These are phyloP conservation scores for Fusarium heterosporum DNA, from an alignment of 2,329 filamentous ascomycete species.

Conservation along the genomic window DNA sequence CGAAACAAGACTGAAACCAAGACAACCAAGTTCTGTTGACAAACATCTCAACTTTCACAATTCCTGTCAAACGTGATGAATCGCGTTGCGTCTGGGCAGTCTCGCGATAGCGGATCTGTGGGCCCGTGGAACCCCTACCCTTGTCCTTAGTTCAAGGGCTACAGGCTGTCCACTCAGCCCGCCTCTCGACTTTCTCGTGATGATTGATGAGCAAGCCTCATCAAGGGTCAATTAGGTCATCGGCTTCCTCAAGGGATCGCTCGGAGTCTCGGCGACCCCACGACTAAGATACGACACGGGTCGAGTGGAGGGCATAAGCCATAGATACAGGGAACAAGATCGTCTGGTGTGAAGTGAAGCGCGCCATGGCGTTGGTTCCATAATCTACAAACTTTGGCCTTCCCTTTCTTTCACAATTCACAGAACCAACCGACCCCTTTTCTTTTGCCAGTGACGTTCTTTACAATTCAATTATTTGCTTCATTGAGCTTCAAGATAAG, in stretches of 20 bases:
- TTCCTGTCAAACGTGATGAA: slow-evolving; percentile 33
- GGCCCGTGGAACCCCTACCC: slow-evolving; percentile 36
- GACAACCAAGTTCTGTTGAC: slow-evolving; percentile 13
- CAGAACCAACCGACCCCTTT: slow-evolving; percentile 30
- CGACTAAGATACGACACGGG: slow-evolving; percentile 3
- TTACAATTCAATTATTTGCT: slow-evolving; percentile 16
- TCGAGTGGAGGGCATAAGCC: slow-evolving; percentile 16
- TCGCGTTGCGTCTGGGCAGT: slow-evolving; percentile 33
- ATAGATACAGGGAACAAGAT: slow-evolving; percentile 2
- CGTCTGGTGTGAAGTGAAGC: slow-evolving; percentile 34
- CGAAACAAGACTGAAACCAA: slow-evolving; percentile 46
- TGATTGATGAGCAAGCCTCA: slow-evolving; percentile 22
- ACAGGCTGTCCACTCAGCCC: slow-evolving; percentile 37
- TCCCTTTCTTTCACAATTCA: slow-evolving; percentile 27
- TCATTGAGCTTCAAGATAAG: slow-evolving; percentile 9
- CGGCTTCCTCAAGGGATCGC: slow-evolving; percentile 22
- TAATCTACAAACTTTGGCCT: slow-evolving; percentile 33
- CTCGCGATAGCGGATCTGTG: slow-evolving; percentile 30
- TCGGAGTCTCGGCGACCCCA: slow-evolving; percentile 41
- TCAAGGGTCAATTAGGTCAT: slow-evolving; percentile 33
- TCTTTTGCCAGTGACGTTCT: slow-evolving; percentile 22
- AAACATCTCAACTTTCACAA: slow-evolving; percentile 24
- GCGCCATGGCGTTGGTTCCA: slow-evolving; percentile 30
- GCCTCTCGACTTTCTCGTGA: slow-evolving; percentile 33
- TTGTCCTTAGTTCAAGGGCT: slow-evolving; percentile 2